phyloP scores from a whole-genome alignment of 305 asterid genomes.

The Fraxinus sp. region DNA sequence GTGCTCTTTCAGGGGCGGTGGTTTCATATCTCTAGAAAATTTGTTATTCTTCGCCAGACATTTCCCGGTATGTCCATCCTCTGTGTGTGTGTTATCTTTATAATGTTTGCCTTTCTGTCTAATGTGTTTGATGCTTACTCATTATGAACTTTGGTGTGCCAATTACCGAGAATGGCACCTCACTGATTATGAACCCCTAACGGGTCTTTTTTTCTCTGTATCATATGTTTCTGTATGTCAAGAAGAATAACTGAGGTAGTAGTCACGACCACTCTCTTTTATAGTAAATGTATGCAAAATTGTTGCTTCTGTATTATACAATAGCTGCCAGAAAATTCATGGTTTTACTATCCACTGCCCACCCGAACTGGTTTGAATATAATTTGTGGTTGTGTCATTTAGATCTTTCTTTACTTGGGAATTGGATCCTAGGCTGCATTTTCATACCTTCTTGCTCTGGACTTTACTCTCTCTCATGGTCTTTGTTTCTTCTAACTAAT shows the following conservation, averaged over 20 bases:
- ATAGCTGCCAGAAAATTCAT: neutral
- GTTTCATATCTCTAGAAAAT: constrained; percentile 95
- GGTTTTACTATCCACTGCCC: neutral
- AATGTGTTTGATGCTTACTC: neutral
- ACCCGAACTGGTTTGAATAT: neutral
- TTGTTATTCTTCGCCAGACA: constrained; percentile 77
- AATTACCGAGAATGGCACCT: neutral
- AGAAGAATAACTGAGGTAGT: neutral
- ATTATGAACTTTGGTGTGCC: neutral
- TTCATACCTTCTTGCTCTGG: neutral
- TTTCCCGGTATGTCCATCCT: constrained; percentile 64
- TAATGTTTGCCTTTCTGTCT: neutral
- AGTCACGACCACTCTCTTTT: neutral
- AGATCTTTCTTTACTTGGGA: neutral
- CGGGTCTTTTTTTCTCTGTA: neutral
- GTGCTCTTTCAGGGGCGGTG: constrained; percentile 80
- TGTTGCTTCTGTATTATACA: neutral
- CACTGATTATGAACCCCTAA: neutral
- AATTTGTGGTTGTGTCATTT: neutral
- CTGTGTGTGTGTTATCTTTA: constrained; percentile 4
- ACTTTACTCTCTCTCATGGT: neutral
- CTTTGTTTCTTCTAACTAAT: neutral
- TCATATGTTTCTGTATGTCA: neutral
- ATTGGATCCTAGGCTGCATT: neutral
- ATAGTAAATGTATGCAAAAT: neutral